phyloP scores from a whole-genome alignment of 139 green algal genomes.

The Haematococcus lacustris region DNA sequence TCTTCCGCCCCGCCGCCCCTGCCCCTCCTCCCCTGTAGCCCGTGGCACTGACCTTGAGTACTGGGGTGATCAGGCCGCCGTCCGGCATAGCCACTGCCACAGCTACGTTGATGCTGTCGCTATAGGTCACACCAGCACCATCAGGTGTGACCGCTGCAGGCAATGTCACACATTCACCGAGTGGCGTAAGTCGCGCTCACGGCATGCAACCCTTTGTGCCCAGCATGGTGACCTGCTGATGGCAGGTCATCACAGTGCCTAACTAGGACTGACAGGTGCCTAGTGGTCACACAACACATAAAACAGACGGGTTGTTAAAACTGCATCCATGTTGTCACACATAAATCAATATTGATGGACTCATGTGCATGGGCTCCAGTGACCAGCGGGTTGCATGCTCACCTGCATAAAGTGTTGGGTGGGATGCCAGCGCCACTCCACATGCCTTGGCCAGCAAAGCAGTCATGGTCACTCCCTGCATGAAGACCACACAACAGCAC shows the following conservation, averaged over 20 bases:
- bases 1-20: too few relatives aligned
- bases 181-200: too few relatives aligned
- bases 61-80: constrained; percentile 95
- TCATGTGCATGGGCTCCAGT: too few relatives aligned
- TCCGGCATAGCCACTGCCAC: constrained; percentile 93
- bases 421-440: constrained; percentile 78
- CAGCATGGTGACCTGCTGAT: neutral
- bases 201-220: too few relatives aligned
- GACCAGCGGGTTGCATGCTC: constrained; percentile 7
- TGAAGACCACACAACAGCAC: too few relatives aligned
- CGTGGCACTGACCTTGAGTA: constrained; percentile 83
- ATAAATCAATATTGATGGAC: too few relatives aligned
- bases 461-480: constrained; percentile 94
- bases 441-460: constrained; percentile 91
- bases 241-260: neutral
- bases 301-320: too few relatives aligned
- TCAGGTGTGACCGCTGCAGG: constrained; percentile 71
- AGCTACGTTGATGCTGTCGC: constrained; percentile 88
- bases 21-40: too few relatives aligned
- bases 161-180: too few relatives aligned
- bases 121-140: constrained; percentile 86
- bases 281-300: too few relatives aligned
- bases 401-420: constrained; percentile 87
- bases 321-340: too few relatives aligned
- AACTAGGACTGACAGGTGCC: too few relatives aligned